Evolutionary conservation across 257 asterid genomes (phyloP), one percentile per base, ranked within the genome.

Genomic region (Marsdenia floribunda): DNA sequence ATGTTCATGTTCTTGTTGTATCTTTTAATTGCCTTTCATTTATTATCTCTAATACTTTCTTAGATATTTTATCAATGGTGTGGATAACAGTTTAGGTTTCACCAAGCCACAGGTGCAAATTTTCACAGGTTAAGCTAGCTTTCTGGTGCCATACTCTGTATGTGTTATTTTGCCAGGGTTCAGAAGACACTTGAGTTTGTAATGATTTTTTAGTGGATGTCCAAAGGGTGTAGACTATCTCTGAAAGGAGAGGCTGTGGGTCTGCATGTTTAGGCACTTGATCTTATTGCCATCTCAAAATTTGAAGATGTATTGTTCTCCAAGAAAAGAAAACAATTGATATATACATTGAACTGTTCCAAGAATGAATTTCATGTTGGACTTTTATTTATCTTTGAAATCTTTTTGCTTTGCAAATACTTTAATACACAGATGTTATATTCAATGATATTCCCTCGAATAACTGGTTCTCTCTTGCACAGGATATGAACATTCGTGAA

Each of bases 401-500:
- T 22, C 26, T 52, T 33, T 33, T 26, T 2, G 21, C 4, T 12
- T 5, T 6, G 29, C 44, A n/a, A 22, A 3, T 55, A 57, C 26
- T 71, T 14, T 49, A 61, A 26, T 22, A 46, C 67, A 63, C 59
- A 26, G 19, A 49, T 60, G 59, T 22, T 68, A 35, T 66, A 59
- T 42, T 78, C 14, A 3, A 6, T 35, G 29, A 14, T 68, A 42
- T n/a, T 58, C 55, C 29, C 64, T n/a, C 66, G 37, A 15, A 24
- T 54, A 21, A 22, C 18, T 15, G 49, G 24, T 40, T 53, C 18
- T 75, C 8, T 26, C 53, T 46, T 73, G 26, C 42, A 63, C 85
- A 88, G 93, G 93, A 86, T 82, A 89, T 75, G 95, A 82, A 79
- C 59, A 76, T 95, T 49, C 93, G 89, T 21, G 96, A 91, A 85